Evolutionary conservation across 768 basidiomycete genomes (phyloP), one percentile per base, ranked within the genome.

Genomic region (Lepiota venenata): DNA sequence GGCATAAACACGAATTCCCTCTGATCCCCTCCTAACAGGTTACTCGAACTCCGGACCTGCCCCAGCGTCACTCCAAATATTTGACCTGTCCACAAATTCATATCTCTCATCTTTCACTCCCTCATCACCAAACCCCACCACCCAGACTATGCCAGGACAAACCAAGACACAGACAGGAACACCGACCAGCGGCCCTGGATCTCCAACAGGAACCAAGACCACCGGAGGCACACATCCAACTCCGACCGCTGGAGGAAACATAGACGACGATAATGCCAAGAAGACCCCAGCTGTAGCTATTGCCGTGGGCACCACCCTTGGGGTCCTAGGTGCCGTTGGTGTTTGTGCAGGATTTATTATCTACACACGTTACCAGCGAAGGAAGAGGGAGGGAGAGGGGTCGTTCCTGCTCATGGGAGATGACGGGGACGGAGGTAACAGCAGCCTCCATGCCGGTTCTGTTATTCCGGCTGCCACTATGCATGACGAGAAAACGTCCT

Each of bases 291-390:
- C 66, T 4, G 71, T 74, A 0, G 78, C 77, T 2, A 83, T 91
- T 61, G 80, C 78, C 2, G 66, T 93, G 5, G 87, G 87, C 10
- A 74, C 81, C 3, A 70, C 78, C 0, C 73, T 93, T 42, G 89
- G 85, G 12, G 64, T 81, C 6, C 66, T 88, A 7, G 86, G 74
- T 10, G 68, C 87, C 11, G 50, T 84, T 14, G 76, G 73, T 3
- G 64, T 74, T 7, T 72, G 68, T 12, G 58, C 76, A 0, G 74
- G 64, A 0, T 66, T 67, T 2, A 65, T 74, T 1, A 83, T 76
- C 61, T 84, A 77, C 62, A 40, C 76, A 47, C 75, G 75, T 39
- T 74, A 74, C 35, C 67, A 58, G 22, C 60, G 59, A 32, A 60
- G 61, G 2, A 52, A 53, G 20, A 62, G 61, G 36, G 56, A 62